These are phyloP conservation scores for Vanrija sp. DNA, from an alignment of 1,284 basidiomycete species.

Conservation along the genomic window DNA sequence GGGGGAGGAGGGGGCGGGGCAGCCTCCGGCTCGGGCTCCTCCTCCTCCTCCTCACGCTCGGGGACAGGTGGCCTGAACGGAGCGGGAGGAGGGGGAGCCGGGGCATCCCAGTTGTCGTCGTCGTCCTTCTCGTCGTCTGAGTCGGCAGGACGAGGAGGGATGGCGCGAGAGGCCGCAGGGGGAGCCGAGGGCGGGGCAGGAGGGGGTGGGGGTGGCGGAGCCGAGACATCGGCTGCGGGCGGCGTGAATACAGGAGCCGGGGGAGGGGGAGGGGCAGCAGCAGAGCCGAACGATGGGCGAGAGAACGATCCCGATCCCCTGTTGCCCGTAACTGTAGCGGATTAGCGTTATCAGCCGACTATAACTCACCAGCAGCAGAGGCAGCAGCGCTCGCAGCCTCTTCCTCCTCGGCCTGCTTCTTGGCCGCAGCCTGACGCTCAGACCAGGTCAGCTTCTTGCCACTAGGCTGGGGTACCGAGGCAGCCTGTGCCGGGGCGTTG, in stretches of 20 bases:
- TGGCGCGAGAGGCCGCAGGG: slow-evolving; percentile 14
- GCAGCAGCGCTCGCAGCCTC: slow-evolving; percentile 64
- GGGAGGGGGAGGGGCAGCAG: slow-evolving; percentile 16
- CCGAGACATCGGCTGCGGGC: slow-evolving; percentile 31
- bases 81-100: slow-evolving; percentile 25
- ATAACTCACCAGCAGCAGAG: slow-evolving; percentile 34
- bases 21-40: slow-evolving; percentile 7
- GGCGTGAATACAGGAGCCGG: slow-evolving; percentile 11
- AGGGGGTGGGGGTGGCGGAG: slow-evolving; percentile 41
- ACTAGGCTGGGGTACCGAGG: slow-evolving; percentile 19
- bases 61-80: slow-evolving; percentile 32
- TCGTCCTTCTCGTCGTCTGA: slow-evolving; percentile 35
- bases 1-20: slow-evolving; percentile 20
- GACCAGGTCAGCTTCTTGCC: slow-evolving; percentile 82
- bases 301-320: slow-evolving; percentile 2
- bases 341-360: not conserved
- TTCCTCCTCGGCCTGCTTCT: slow-evolving; percentile 78
- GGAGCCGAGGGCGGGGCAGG: slow-evolving; percentile 20
- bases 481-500: slow-evolving; percentile 4
- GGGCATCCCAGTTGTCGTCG: slow-evolving; percentile 40
- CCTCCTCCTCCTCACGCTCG: slow-evolving; percentile 8
- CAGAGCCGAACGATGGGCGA: slow-evolving; percentile 14
- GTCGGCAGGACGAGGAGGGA: slow-evolving; percentile 28
- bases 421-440: slow-evolving; percentile 79
- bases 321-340: not conserved